These are phyloP conservation scores for Agapanthus africanus DNA, from an alignment of 106 monocot genomes.

Conservation along the genomic window DNA sequence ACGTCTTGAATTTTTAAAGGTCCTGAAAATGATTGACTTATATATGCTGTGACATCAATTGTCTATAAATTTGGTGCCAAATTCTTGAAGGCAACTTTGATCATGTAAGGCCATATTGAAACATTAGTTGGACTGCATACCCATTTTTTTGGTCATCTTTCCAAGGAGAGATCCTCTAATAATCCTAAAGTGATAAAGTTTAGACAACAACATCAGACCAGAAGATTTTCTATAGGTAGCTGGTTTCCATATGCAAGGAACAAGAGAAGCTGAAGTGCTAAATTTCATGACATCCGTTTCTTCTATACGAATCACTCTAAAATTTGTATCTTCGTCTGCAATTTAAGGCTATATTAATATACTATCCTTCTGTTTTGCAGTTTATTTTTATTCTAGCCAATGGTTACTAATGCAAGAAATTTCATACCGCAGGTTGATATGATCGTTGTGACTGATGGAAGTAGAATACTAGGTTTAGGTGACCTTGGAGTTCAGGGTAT, in stretches of 20 bases:
- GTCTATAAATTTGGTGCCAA: not conserved
- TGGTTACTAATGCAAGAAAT: constrained; percentile 4
- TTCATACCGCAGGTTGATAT: constrained; percentile 75
- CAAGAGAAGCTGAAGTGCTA: no score
- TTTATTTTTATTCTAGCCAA: no score
- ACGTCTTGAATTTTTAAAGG: not conserved
- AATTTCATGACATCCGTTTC: no score
- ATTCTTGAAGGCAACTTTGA: not conserved
- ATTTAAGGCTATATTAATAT: no score
- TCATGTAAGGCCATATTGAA: not conserved
- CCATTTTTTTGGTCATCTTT: not conserved
- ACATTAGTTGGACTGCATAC: not conserved
- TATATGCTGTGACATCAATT: not conserved
- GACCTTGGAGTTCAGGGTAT: constrained; percentile 99
- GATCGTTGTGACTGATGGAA: constrained; percentile 99
- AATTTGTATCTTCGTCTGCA: no score
- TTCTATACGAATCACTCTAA: no score
- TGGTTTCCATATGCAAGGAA: no score
- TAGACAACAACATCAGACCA: no score
- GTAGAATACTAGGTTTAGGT: constrained; percentile 96
- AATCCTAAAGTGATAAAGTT: not conserved
- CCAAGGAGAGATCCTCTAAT: not conserved
- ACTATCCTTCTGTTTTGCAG: no score
- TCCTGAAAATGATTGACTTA: not conserved
- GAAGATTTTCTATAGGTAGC: constrained; percentile 1